phyloP scores from a whole-genome alignment of 2,329 filamentous ascomycete genomes.

The Fusarium xyrophilum region DNA sequence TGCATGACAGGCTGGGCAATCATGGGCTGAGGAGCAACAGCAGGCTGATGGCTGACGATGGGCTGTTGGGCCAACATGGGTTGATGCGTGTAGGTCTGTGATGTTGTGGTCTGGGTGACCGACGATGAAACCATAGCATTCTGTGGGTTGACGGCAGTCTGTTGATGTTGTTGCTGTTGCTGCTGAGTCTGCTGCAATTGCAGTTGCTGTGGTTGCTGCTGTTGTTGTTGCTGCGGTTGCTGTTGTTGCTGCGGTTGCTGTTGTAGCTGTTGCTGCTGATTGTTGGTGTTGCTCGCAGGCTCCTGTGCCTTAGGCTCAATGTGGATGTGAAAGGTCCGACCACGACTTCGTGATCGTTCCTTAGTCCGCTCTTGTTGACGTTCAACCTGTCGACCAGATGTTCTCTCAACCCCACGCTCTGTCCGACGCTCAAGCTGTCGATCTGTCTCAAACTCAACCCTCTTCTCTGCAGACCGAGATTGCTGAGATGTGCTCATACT shows the following conservation, averaged over 20 bases:
- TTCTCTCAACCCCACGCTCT: conserved; percentile 10
- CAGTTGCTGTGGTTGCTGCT: conserved; percentile 11
- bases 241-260: conserved; percentile 6
- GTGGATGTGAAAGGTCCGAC: conserved; percentile 41
- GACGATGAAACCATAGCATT: conserved; percentile 19
- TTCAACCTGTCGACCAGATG: conserved; percentile 19
- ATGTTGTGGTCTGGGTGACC: conserved; percentile 17
- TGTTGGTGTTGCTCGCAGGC: conserved; percentile 6
- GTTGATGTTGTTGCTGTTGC: conserved; percentile 20
- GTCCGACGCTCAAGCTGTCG: conserved; percentile 23
- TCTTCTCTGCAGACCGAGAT: conserved; percentile 28
- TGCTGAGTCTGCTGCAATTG: conserved; percentile 13
- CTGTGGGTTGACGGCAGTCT: conserved; percentile 9
- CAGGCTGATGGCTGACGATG: conserved; percentile 23
- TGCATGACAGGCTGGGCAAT: conserved; percentile 25
- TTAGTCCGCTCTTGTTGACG: conserved; percentile 31
- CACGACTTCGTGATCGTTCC: conserved; percentile 38
- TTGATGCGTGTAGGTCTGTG: conserved; percentile 24
- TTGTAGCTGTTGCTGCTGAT: conserved; percentile 14
- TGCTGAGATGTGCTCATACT: conserved; percentile 24
- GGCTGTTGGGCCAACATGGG: conserved; percentile 22
- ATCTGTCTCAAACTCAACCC: conserved; percentile 27
- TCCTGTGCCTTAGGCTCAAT: conserved; percentile 36
- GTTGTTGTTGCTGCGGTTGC: conserved; percentile 15
- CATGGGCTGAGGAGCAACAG: conserved; percentile 30